Base-by-base conservation (phyloP, 176 grass and related monocot species). In the Carex scoparia region DNA sequence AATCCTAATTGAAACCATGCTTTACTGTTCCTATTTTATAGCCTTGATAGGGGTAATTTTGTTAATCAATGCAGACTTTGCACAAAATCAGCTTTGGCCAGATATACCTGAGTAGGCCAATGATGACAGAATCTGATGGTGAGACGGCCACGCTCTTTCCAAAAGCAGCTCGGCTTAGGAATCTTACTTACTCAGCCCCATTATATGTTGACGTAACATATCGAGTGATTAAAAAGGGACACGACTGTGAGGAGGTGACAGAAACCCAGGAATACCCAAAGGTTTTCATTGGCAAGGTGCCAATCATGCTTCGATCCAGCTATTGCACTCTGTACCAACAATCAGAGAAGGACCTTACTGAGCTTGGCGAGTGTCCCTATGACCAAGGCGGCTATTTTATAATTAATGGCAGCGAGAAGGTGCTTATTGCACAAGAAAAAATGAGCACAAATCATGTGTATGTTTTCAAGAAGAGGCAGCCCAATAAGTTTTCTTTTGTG, bases 361-460 rank as follows among this genome's bases (percentile, higher is more conserved):
- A 99, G 83, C 89, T 95, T 79, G 96, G 96, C 42, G 96, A 99
- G 84, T 99, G 96, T 70, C 96, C 96, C 82, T 95, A 91, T 84
- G 96, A 99, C 71, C 93, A 99, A 89, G 96, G 96, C 28, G 96
- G 93, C 58, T 99, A 99, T 85, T 99, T 99, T 80, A 79, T 99
- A 60, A 99, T 99, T 76, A 95, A 99, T 79, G 96, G 96, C 51
- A 99, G 93, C 38, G 96, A 99, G 71, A 99, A 95, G 56, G 96
- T 99, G 87, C 88, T 99, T 16, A 99, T 99, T 84, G 93, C 96
- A 32, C 96, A 99, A 85, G 96, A 99, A 86, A 99, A 95, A 83
- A 99, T 95, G 93, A 95, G 93, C 88, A 99, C 96, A 13, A 99
- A 99, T 86, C 96, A 99, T 85, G 93, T 99, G 42, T 99, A 99